These are phyloP conservation scores for Trametopsis cervina DNA, from an alignment of 768 basidiomycete genomes.

Conservation along the genomic window DNA sequence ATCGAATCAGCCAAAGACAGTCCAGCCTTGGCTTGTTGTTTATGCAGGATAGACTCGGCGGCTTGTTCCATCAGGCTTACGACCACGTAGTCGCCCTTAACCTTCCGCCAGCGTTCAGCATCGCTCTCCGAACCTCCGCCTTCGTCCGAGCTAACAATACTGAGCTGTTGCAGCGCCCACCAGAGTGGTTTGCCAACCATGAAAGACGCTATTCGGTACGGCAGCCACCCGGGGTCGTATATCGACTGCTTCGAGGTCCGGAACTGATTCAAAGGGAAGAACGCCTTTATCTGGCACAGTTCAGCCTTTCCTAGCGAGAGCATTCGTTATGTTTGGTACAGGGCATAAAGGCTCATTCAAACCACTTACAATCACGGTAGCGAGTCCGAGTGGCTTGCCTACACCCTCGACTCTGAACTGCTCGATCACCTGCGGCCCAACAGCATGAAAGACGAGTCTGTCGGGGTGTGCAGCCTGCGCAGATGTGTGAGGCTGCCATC, in stretches of 20 bases:
- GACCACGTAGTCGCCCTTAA: conserved; percentile 71
- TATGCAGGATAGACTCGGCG: conserved; percentile 47
- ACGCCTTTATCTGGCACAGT: conserved; percentile 35
- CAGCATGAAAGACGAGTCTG: conserved; percentile 54
- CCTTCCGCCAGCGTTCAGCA: conserved; percentile 40
- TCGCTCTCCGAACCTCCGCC: conserved; percentile 30
- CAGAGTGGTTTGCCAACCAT: conserved; percentile 74
- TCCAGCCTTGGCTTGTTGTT: conserved; percentile 33
- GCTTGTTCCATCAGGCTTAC: conserved; percentile 57
- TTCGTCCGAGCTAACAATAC: conserved; percentile 59
- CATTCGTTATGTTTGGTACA: conserved; percentile 21
- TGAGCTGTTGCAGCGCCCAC: conserved; percentile 83
- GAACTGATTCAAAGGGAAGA: conserved; percentile 51
- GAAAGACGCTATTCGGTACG: conserved; percentile 60
- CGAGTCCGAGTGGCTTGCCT: conserved; percentile 70
- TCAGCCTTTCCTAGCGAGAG: conserved; percentile 63
- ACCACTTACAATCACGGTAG: conserved; percentile 64
- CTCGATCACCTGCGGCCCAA: conserved; percentile 43
- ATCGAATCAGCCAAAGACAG: conserved; percentile 52
- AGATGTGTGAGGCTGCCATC: conserved; percentile 36
- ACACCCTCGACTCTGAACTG: conserved; percentile 56
- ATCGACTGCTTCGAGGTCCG: conserved; percentile 50
- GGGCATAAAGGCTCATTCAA: neutral
- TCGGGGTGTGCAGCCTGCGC: conserved; percentile 24
- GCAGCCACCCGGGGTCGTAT: conserved; percentile 61